phyloP scores from a whole-genome alignment of 2,329 filamentous ascomycete species.

The Alternaria tenuissima region DNA sequence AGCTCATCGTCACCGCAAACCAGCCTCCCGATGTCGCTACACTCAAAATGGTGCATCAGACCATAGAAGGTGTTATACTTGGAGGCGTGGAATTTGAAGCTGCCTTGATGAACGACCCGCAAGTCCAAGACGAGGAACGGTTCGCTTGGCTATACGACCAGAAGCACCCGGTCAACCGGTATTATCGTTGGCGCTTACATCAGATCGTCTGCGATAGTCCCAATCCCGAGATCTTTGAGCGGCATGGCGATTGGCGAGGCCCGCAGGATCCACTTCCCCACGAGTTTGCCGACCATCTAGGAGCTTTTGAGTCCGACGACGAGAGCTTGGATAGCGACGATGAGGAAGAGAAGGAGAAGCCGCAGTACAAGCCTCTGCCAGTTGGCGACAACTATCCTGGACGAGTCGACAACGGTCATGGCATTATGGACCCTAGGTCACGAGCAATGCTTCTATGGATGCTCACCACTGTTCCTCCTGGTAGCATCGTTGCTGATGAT shows the following conservation, averaged over 20 bases:
- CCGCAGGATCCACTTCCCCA: conserved; percentile 78
- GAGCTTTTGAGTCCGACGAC: conserved; percentile 73
- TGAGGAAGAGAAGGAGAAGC: conserved; percentile 59
- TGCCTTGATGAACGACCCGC: conserved; percentile 83
- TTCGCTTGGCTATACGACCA: conserved; percentile 94
- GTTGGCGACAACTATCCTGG: conserved; percentile 42
- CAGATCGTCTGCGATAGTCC: conserved; percentile 72
- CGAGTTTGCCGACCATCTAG: conserved; percentile 78
- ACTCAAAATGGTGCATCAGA: conserved; percentile 85
- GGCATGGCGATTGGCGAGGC: conserved; percentile 69
- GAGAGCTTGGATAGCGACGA: conserved; percentile 70
- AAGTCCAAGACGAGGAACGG: conserved; percentile 85
- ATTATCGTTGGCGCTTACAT: conserved; percentile 94
- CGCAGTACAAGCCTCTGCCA: conserved; percentile 32
- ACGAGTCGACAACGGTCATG: conserved; percentile 35
- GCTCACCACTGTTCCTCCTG: conserved; percentile 80
- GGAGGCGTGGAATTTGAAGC: conserved; percentile 91
- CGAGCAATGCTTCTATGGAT: conserved; percentile 80
- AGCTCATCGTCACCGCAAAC: conserved; percentile 59
- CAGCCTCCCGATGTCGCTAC: conserved; percentile 80
- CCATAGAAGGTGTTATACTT: conserved; percentile 79
- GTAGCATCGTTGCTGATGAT: conserved; percentile 79
- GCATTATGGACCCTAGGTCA: conserved; percentile 38
- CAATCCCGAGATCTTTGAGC: conserved; percentile 36
- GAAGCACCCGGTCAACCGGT: conserved; percentile 76